Conservation (phyloP, 2,329 filamentous ascomycete genomes). For the Botrytis hyacinthi region DNA sequence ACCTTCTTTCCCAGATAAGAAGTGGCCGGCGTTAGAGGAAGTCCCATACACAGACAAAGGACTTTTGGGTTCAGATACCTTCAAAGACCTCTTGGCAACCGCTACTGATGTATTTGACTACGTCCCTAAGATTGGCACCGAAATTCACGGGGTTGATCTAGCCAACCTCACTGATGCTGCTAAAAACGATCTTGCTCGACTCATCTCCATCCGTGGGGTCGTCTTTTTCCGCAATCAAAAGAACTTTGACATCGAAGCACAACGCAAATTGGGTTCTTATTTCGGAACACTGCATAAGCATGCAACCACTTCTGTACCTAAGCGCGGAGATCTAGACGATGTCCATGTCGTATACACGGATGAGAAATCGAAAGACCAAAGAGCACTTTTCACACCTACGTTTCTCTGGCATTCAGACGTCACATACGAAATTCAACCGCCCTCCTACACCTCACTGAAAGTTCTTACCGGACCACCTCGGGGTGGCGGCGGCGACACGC, state of each 20-base stretch:
- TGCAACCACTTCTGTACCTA: constrained; percentile 52
- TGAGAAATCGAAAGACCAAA: constrained; percentile 51
- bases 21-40: constrained; percentile 50
- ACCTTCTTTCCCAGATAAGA: constrained; percentile 51
- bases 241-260: constrained; percentile 52
- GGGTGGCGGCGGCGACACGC: constrained; percentile 55
- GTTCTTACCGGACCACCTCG: constrained; percentile 52
- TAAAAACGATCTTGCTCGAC: constrained; percentile 50
- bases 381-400: constrained; percentile 52
- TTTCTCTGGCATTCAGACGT: constrained; percentile 48
- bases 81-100: constrained; percentile 50
- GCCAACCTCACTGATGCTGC: constrained; percentile 46
- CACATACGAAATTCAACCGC: constrained; percentile 56
- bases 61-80: constrained; percentile 51
- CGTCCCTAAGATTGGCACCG: constrained; percentile 43
- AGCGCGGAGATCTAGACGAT: constrained; percentile 50
- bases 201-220: constrained; percentile 54
- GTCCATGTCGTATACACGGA: constrained; percentile 56
- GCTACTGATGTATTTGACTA: constrained; percentile 57
- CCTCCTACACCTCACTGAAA: constrained; percentile 56
- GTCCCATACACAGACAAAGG: constrained; percentile 54
- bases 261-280: constrained; percentile 51
- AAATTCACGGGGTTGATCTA: constrained; percentile 44
- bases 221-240: constrained; percentile 57
- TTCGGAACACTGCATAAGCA: constrained; percentile 55